Evolutionary conservation across 495 filamentous ascomycete genomes (phyloP).

Genomic region (Aspergillus asperescens): DNA sequence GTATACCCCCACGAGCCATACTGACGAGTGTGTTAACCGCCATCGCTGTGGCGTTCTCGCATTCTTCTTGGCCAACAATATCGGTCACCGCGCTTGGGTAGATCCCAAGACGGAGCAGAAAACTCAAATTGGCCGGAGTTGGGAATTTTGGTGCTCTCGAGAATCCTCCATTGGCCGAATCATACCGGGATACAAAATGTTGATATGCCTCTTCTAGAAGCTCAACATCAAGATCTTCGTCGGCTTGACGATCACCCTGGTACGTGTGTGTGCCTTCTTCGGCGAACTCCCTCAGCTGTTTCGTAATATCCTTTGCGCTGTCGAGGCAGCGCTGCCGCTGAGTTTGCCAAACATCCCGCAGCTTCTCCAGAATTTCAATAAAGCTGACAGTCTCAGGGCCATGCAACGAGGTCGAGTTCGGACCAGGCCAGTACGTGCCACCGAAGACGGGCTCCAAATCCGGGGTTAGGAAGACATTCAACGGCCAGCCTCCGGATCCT

Average conservation of each 20-base stretch:
- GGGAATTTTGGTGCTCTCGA: conserved; percentile 77
- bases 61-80: conserved; percentile 79
- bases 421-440: conserved; percentile 94
- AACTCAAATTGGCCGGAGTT: conserved; percentile 76
- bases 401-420: conserved; percentile 46
- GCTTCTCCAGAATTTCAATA: conserved; percentile 74
- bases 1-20: conserved; percentile 82
- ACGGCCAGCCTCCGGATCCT: conserved; percentile 89
- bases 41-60: conserved; percentile 71
- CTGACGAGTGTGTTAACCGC: conserved; percentile 71
- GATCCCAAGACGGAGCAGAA: conserved; percentile 69
- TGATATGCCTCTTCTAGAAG: conserved; percentile 84
- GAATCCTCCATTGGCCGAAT: conserved; percentile 75
- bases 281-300: conserved; percentile 77
- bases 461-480: conserved; percentile 94
- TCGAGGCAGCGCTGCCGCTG: conserved; percentile 75
- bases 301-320: conserved; percentile 75
- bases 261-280: conserved; percentile 72
- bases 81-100: conserved; percentile 72
- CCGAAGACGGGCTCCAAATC: conserved; percentile 91
- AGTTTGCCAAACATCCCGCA: conserved; percentile 75
- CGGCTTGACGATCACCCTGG: conserved; percentile 46
- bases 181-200: conserved; percentile 73
- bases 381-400: conserved; percentile 62
- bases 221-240: conserved; percentile 77